Conservation (phyloP, 2,329 filamentous ascomycete genomes). For the Fusarium neocosmosporiellum region DNA sequence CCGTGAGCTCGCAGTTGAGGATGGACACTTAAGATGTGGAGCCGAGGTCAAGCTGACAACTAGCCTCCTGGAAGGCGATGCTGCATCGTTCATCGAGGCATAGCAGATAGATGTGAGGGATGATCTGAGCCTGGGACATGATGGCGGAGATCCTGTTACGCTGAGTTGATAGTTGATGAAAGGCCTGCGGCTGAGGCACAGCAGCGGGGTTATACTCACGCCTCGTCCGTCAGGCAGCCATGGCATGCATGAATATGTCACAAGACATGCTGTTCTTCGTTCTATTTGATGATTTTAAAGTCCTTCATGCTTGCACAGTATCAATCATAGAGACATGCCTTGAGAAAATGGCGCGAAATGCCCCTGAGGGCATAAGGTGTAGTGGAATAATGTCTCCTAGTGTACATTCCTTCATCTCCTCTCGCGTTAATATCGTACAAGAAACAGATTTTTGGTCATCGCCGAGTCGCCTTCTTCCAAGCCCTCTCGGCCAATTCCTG, state of each 20-base stretch:
- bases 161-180: not conserved
- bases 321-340: not conserved
- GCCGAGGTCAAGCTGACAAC: conserved; percentile 45
- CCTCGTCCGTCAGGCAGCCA: not conserved
- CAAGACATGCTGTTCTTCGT: not conserved
- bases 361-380: not conserved
- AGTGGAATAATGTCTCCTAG: not conserved
- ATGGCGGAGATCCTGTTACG: not conserved
- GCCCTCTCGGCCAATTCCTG: not conserved
- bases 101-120: not conserved
- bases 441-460: not conserved
- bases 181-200: not conserved
- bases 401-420: not conserved
- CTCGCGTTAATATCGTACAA: not conserved
- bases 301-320: not conserved
- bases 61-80: conserved; percentile 40
- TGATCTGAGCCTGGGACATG: not conserved
- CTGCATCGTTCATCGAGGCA: not conserved
- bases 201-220: not conserved
- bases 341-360: not conserved
- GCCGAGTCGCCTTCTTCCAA: conserved; percentile 8
- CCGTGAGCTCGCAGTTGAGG: conserved; percentile 52
- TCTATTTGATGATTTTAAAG: not conserved
- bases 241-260: not conserved
- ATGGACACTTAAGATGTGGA: conserved; percentile 47